phyloP scores from a whole-genome alignment of 1,284 basidiomycete genomes.

The Cutaneotrichosporon spelunceum region DNA sequence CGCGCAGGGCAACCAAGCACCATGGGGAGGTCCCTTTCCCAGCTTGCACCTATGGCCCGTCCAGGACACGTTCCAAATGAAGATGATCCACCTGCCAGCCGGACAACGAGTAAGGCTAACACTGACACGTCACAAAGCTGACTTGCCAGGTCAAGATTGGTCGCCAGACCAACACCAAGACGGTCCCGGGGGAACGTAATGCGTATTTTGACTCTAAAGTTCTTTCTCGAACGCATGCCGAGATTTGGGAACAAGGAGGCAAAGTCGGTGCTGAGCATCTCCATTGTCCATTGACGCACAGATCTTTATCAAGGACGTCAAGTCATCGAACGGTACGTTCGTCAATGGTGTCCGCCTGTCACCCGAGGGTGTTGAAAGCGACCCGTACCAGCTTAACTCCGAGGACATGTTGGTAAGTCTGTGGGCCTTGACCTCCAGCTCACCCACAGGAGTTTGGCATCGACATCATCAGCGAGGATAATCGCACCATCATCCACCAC shows the following conservation, averaged over 20 bases:
- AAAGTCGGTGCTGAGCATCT: conserved; percentile 60
- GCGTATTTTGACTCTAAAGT: conserved; percentile 98
- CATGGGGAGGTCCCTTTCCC: conserved; percentile 52
- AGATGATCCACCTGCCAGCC: conserved; percentile 80
- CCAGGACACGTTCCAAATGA: conserved; percentile 93
- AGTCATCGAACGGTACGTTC: conserved; percentile 97
- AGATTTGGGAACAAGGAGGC: conserved; percentile 90
- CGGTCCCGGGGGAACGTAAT: conserved; percentile 87
- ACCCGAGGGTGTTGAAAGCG: conserved; percentile 84
- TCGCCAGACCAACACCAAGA: conserved; percentile 96
- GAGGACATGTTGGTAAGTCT: conserved; percentile 80
- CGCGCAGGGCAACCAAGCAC: conserved; percentile 16
- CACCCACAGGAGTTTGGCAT: conserved; percentile 85
- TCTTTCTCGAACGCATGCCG: conserved; percentile 89
- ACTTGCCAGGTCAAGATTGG: conserved; percentile 72
- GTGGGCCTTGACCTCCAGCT: not conserved
- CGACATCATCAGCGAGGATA: conserved; percentile 98
- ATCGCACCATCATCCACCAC: conserved; percentile 96
- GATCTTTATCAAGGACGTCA: conserved; percentile 98
- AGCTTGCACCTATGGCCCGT: conserved; percentile 86
- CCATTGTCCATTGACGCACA: conserved; percentile 41
- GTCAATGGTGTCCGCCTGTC: conserved; percentile 93
- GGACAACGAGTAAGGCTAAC: conserved; percentile 42
- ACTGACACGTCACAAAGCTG: not conserved
- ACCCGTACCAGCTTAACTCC: conserved; percentile 88